Evolutionary conservation across 176 grass and related monocot species (phyloP), one percentile per base, ranked within the genome.

Genomic region (Lolium perenne): DNA sequence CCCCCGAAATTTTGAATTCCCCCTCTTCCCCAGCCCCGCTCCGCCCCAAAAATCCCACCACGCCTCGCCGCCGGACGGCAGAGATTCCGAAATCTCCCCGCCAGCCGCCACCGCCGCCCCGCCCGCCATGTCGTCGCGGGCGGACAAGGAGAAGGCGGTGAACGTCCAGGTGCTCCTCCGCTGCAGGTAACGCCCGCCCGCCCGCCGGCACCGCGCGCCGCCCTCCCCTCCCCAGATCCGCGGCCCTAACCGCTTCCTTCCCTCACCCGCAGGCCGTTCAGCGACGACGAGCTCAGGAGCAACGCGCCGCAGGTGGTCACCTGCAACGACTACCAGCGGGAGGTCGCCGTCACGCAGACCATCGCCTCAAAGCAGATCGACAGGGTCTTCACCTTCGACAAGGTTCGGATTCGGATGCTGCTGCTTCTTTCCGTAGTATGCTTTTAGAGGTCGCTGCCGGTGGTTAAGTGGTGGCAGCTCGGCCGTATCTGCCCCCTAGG

Each of bases 81-180:
- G 47, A 53, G 5, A 53, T 29, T 76, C 53, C 48, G 47, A 76
- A 76, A 76, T 76, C 72, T 32, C 48, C 72, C 3, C 16, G 16
- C 47, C 50, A 73, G 40, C 74, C 35, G 43, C 68, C 66, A 47
- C 62, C 81, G 87, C 22, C 81, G 74, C 82, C 47, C 25, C 25
- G 43, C 3, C 55, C 63, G 62, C 69, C 71, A 98, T 98, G 95
- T 90, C 89, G 69, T 96, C 97, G 85, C 91, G 97, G 85, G 90
- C 87, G 75, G 97, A 99, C 71, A 99, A 99, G 81, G 94, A 99
- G 74, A 99, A 99, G 90, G 77, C 94, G 35, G 97, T 99, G 14
- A 99, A 99, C 86, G 97, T 99, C 54, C 97, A 99, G 86, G 97
- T 97, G 23, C 90, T 99, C 72, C 90, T 99, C 74, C 90, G 97